Evolutionary conservation across 192 early-diverging fungal genomes (phyloP).

Genomic region (Gigaspora rosea): DNA sequence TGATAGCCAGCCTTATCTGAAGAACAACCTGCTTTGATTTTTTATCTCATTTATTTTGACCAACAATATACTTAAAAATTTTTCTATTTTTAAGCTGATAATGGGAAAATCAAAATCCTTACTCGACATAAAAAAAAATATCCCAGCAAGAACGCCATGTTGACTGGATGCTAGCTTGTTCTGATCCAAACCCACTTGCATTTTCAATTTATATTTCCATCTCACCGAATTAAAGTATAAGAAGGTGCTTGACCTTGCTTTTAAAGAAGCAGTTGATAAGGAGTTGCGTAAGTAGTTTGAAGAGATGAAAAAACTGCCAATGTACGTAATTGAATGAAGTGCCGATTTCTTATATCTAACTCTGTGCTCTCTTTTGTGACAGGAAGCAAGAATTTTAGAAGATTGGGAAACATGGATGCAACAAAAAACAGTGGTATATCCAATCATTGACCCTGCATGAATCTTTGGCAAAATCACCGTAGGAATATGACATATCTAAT

Average conservation of each 20-base stretch:
- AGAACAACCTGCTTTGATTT: neutral
- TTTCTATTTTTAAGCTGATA: conserved; percentile 23
- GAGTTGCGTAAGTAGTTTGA: conserved; percentile 17
- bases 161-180: conserved; percentile 25
- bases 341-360: conserved; percentile 15
- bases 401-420: conserved; percentile 23
- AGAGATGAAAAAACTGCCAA: conserved; percentile 15
- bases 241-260: conserved; percentile 14
- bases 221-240: conserved; percentile 32
- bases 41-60: conserved; percentile 23
- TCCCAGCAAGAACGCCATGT: conserved; percentile 21
- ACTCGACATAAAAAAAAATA: conserved; percentile 5
- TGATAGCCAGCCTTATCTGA: too few species aligned
- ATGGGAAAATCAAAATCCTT: conserved; percentile 25
- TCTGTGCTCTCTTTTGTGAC: conserved; percentile 21
- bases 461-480: too few species aligned
- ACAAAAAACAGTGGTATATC: conserved; percentile 9
- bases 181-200: conserved; percentile 10
- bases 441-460: conserved; percentile 1
- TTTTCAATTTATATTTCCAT: conserved; percentile 29
- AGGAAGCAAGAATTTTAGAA: conserved; percentile 16
- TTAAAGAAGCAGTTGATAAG: conserved; percentile 8
- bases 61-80: conserved; percentile 17
- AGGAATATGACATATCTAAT: too few species aligned
- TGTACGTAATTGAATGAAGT: conserved; percentile 19